Conservation (phyloP, 108 stramenopile species). For the Stephanodiscus minutulus region DNA sequence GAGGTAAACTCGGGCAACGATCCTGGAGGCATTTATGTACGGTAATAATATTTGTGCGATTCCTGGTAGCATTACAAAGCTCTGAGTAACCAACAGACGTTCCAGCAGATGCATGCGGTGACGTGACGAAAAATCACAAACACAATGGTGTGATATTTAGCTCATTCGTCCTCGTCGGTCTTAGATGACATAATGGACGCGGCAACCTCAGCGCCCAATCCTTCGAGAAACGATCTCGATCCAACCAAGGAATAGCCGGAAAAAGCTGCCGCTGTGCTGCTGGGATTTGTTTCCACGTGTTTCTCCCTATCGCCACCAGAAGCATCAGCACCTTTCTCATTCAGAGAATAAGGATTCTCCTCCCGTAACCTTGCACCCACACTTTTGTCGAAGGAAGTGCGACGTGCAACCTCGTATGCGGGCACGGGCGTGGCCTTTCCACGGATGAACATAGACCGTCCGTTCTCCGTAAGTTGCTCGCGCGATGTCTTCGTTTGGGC, state of each 20-base stretch:
- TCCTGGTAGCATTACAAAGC: too few species aligned
- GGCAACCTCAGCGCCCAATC: conserved; percentile 25
- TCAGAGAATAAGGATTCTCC: conserved; percentile 37
- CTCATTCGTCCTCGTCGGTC: neutral
- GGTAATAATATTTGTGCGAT: too few species aligned
- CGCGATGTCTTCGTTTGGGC: conserved; percentile 30
- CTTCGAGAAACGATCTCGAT: conserved; percentile 7
- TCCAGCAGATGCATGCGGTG: too few species aligned
- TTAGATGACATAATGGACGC: conserved; percentile 2
- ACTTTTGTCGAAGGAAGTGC: conserved; percentile 14
- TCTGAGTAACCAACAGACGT: too few species aligned
- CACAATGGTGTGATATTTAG: neutral
- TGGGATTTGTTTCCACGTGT: neutral
- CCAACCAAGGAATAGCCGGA: conserved; percentile 5
- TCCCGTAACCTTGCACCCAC: conserved; percentile 25
- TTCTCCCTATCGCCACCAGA: neutral
- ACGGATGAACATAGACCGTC: conserved; percentile 42
- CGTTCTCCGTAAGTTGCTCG: conserved; percentile 47
- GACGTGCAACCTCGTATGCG: conserved; percentile 18
- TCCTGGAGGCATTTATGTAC: too few species aligned
- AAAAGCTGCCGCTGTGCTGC: conserved; percentile 4
- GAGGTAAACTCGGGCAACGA: too few species aligned
- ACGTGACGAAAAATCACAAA: too few species aligned
- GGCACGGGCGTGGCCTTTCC: conserved; percentile 32
- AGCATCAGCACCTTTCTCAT: conserved; percentile 9